Evolutionary conservation across 345 rosid species (phyloP), one percentile per base, ranked within the genome.

Genomic region (Melaleuca quinquenervia): DNA sequence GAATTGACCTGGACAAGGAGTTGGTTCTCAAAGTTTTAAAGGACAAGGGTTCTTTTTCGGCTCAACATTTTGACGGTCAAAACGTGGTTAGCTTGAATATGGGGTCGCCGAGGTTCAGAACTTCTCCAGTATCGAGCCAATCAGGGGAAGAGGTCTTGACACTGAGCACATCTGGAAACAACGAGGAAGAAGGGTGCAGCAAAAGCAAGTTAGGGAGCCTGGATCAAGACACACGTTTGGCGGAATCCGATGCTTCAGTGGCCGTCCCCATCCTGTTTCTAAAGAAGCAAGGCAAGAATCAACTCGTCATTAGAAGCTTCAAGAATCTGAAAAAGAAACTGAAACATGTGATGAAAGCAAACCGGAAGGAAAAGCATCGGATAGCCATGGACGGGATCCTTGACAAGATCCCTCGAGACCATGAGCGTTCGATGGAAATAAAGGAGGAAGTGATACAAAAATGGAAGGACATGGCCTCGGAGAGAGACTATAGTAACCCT

Each of bases 301-400:
- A 90, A 87, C 89, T 85, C 8, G 95, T 86, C 8, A 91, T 88
- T 54, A 96, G 89, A 53, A 94, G 91, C 82, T 92, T 96, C 89
- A 94, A 91, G 90, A 92, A 93, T 84, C 93, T 96, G 55, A 94
- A 89, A 62, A 91, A 94, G 87, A 96, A 96, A 90, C 90, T 97
- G 85, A 92, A 86, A 75, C 92, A 94, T 84, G 96, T 90, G 16
- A 92, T 95, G 27, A 89, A 88, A 36, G 91, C 92, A 89, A 91
- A 92, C 89, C 90, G 90, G 88, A 91, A 90, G 18, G 98, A 96
- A 90, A 92, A 91, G 89, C 93, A 87, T 26, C 87, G 98, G 84
- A 94, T 96, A 53, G 86, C 96, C 51, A 94, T 92, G 98, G 98
- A 97, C 86, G 98, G 94, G 26, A 88, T 96, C 51, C 93, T 96